Conservation (phyloP, 345 rosid species). For the Diplotaxis tenuifolia region DNA sequence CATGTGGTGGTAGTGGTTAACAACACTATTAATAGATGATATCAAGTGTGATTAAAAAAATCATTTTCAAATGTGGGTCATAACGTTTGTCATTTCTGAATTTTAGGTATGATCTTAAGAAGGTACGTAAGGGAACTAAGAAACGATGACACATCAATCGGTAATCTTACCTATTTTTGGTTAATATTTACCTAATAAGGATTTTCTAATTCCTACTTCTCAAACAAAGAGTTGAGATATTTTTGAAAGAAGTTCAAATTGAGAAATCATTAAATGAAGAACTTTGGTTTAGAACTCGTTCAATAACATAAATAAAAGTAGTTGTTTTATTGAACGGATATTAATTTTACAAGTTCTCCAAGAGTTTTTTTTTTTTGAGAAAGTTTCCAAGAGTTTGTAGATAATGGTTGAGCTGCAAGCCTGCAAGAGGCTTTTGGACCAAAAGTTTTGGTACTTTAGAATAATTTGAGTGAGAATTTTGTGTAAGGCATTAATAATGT, state of each 20-base stretch:
- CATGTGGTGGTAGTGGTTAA: conserved; percentile 22
- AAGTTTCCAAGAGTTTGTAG: background rate
- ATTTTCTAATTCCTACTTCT: background rate
- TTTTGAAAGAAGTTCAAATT: background rate
- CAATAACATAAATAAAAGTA: background rate
- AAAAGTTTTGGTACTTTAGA: conserved; percentile 6
- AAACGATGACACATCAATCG: background rate
- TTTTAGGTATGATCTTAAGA: conserved; percentile 22
- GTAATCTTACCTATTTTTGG: background rate
- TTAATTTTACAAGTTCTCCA: background rate
- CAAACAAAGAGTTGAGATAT: background rate
- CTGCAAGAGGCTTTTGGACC: conserved; percentile 9
- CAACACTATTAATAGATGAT: background rate
- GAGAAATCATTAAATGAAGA: background rate
- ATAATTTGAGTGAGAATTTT: conserved; percentile 13
- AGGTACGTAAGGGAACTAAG: conserved; percentile 2
- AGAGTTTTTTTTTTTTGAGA: too few relatives aligned
- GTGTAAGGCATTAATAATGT: background rate
- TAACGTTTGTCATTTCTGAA: conserved; percentile 5
- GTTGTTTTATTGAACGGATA: background rate
- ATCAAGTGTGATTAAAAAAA: conserved; percentile 4
- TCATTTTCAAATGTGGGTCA: conserved; percentile 7
- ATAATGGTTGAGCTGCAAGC: conserved; percentile 2
- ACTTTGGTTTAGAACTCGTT: background rate
- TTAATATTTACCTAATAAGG: background rate